A percentile compares a stretch with the other conserved stretches of the same genome.
These are phyloP conservation scores for Xylariaceae sp. DNA, from an alignment of 2,329 filamentous ascomycete species.

Conservation along the genomic window DNA sequence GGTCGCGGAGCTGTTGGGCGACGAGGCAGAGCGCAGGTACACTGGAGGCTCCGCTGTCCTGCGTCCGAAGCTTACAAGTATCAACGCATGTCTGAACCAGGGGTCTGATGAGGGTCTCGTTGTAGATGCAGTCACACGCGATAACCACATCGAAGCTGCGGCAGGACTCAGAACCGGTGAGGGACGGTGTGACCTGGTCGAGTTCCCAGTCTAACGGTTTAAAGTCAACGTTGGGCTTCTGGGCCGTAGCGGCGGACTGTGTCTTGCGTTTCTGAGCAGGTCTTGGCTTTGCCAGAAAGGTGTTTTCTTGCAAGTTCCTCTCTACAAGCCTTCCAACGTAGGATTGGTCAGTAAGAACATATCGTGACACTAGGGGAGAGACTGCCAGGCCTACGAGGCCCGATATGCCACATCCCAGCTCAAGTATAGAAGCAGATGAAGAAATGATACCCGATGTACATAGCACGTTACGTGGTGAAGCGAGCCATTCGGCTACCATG, in stretches of 20 bases:
- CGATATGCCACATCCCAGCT: conserved; percentile 86
- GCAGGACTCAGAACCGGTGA: conserved; percentile 32
- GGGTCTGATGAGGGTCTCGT: conserved; percentile 76
- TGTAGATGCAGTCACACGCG: conserved; percentile 94
- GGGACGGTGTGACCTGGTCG: conserved; percentile 43
- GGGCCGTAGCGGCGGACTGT: conserved; percentile 5
- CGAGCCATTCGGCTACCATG: conserved; percentile 75
- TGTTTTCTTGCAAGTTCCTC: conserved; percentile 68
- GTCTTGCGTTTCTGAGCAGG: conserved; percentile 16
- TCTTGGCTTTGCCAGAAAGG: too few relatives aligned
- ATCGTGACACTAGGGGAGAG: conserved; percentile 55
- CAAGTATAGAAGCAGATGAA: conserved; percentile 58
- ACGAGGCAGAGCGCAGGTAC: conserved; percentile 69
- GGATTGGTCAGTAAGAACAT: conserved; percentile 81
- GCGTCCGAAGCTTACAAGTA: conserved; percentile 56
- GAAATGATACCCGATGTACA: conserved; percentile 51
- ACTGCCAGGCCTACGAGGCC: conserved; percentile 71
- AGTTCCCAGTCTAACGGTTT: conserved; percentile 79
- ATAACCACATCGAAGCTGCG: conserved; percentile 67
- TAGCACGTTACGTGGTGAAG: conserved; percentile 58
- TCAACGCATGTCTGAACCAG: conserved; percentile 80
- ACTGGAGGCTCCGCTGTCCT: conserved; percentile 9
- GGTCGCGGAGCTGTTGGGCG: conserved; percentile 82
- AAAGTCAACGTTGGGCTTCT: conserved; percentile 45
- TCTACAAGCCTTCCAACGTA: conserved; percentile 77